phyloP scores from a whole-genome alignment of 2,329 filamentous ascomycete species.

The Teratosphaeriaceae sp. region DNA sequence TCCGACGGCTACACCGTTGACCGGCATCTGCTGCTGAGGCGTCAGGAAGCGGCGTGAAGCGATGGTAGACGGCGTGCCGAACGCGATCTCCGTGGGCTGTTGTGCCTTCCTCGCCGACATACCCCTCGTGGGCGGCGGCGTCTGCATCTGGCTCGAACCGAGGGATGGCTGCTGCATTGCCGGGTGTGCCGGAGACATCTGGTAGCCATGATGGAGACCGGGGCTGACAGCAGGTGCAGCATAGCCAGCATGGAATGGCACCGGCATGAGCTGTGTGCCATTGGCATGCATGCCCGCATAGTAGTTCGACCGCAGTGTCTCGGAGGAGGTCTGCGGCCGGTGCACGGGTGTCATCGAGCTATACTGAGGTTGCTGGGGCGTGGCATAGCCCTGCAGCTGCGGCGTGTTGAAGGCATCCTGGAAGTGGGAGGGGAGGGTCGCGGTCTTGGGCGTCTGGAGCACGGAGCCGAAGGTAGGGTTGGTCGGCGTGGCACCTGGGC shows the following conservation, averaged over 20 bases:
- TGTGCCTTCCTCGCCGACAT: constrained; percentile 44
- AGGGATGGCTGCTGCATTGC: constrained; percentile 15
- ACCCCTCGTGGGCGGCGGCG: constrained; percentile 54
- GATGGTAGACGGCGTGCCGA: constrained; percentile 34
- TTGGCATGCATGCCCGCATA: constrained; percentile 20
- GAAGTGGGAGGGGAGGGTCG: constrained; percentile 38
- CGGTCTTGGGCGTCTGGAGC: constrained; percentile 41
- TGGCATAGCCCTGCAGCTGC: constrained; percentile 36
- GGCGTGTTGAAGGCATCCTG: constrained; percentile 46
- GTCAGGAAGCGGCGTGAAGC: constrained; percentile 24
- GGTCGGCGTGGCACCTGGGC: constrained; percentile 44
- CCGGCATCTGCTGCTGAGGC: constrained; percentile 18
- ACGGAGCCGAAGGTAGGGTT: constrained; percentile 31
- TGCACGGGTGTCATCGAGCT: constrained; percentile 22
- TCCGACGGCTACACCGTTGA: constrained; percentile 3
- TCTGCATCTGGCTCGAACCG: constrained; percentile 48
- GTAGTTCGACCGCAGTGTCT: constrained; percentile 21
- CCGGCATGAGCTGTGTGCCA: constrained; percentile 11
- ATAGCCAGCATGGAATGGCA: constrained; percentile 10
- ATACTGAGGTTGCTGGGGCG: constrained; percentile 24
- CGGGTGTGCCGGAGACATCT: constrained; percentile 10
- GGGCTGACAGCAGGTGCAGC: constrained; percentile 12
- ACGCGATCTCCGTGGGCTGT: constrained; percentile 33
- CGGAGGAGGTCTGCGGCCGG: constrained; percentile 18
- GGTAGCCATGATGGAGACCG: constrained; percentile 7